Base-by-base conservation (phyloP, 768 basidiomycete species). In the Lactarius sp. region DNA sequence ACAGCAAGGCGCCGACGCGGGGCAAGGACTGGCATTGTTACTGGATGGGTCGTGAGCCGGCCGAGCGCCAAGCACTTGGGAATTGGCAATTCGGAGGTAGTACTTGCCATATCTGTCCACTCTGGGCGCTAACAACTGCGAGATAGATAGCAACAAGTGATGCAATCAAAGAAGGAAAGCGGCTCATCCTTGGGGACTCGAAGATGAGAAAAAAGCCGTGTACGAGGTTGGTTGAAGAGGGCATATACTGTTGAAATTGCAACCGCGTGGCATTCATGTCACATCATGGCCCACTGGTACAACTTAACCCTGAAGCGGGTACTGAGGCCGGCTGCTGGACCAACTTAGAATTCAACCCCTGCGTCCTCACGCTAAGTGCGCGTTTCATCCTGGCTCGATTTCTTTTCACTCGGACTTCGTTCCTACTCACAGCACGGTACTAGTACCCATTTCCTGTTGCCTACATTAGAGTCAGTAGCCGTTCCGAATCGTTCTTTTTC, bases 1-100 rank as follows among this genome's bases (percentile, higher is more conserved):
- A 72, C 79, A 80, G 66, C 80, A 80, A 27, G 79, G 80, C 16
- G 69, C 73, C 16, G 69, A 69, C 4, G 75, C 71, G n/a, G 73
- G 69, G 60, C 79, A 80, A 1, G 53, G 72, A 34, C 58, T 71
- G 6, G 78, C 78, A 44, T 60, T 52, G 64, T 79, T 80, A 66
- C 79, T 80, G 59, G 34, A 39, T 12, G 6, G 2, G n/a, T 16
- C 22, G 33, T 20, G 37, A 31, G 27, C 22, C 31, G 52, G 52
- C 8, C 20, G 4, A 18, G 8, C 33, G 60, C 41, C 34, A 16
- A 44, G 33, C 34, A 9, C 57, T 31, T 46, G 62, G 20, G 14
- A 53, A 52, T 22, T 44, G 41, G n/a, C 31, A n/a, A 58, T 27
- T 22, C 20, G 33, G 20, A 8, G 37, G 9, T 14, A 62, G 9